Evolutionary conservation across 73 alveolate genomes (phyloP).

Genomic region (Blepharisma stoltei): DNA sequence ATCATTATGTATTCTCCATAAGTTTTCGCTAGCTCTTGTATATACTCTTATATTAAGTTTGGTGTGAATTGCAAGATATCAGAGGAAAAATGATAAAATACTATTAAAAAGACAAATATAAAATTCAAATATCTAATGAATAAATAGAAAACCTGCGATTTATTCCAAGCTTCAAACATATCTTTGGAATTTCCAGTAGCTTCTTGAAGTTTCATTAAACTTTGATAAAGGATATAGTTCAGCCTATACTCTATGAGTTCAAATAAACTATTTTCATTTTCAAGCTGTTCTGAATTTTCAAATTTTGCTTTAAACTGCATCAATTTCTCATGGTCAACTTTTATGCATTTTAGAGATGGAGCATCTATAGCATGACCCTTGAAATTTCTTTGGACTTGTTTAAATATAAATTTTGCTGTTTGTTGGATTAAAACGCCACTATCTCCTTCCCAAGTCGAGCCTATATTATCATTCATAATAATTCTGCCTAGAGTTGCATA

Average conservation of each 20-base stretch:
- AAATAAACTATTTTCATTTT: too few relatives aligned
- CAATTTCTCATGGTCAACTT: background rate
- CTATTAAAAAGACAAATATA: too few relatives aligned
- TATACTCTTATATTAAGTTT: too few relatives aligned
- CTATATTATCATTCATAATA: background rate
- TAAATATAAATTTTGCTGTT: slow-evolving; percentile 55
- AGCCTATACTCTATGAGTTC: too few relatives aligned
- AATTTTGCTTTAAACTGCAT: too few relatives aligned
- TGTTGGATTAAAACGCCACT: slow-evolving; percentile 66
- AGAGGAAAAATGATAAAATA: too few relatives aligned
- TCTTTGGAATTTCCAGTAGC: background rate
- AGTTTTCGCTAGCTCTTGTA: too few relatives aligned
- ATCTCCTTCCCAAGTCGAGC: slow-evolving; percentile 79
- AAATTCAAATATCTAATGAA: too few relatives aligned
- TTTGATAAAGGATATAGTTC: background rate
- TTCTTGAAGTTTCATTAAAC: background rate
- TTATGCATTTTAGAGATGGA: background rate
- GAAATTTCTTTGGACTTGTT: slow-evolving; percentile 37
- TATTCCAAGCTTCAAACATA: background rate
- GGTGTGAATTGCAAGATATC: too few relatives aligned
- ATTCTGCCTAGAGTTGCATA: slow-evolving; percentile 48
- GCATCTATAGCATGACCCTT: slow-evolving; percentile 34
- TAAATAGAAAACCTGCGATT: background rate
- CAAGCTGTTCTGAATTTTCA: too few relatives aligned
- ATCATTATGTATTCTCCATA: background rate